Conservation (phyloP, 768 basidiomycete species). For the Myochromella boudieri region DNA sequence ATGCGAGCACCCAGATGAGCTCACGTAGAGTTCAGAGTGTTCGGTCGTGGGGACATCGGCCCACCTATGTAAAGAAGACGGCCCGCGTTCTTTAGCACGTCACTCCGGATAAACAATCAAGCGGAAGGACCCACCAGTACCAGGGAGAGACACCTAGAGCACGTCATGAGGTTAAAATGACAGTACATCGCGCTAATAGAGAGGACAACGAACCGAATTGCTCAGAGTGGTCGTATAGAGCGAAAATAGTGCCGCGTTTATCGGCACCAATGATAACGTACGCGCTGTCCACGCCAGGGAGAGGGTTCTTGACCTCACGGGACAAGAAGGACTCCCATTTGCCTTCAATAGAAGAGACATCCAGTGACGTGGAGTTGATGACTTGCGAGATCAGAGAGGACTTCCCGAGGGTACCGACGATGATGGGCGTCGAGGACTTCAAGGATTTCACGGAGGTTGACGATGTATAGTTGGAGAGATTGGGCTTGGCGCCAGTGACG, state of each 20-base stretch:
- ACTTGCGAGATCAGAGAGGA: slow-evolving; percentile 52
- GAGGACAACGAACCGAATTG: slow-evolving; percentile 50
- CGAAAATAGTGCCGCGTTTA: slow-evolving; percentile 68
- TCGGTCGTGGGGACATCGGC: slow-evolving; percentile 69
- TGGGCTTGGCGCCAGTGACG: slow-evolving; percentile 55
- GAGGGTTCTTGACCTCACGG: slow-evolving; percentile 50
- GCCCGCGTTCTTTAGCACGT: not conserved
- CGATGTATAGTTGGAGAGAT: slow-evolving; percentile 51
- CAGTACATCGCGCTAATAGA: not conserved
- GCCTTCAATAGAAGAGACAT: slow-evolving; percentile 57
- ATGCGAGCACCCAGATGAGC: slow-evolving; percentile 47
- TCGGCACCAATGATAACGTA: slow-evolving; percentile 72
- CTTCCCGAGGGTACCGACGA: slow-evolving; percentile 65
- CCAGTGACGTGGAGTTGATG: slow-evolving; percentile 50
- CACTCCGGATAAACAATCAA: slow-evolving; percentile 1
- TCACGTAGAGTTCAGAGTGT: slow-evolving; percentile 48
- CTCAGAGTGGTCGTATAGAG: slow-evolving; percentile 66
- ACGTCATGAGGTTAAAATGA: slow-evolving; percentile 1
- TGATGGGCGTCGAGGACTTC: slow-evolving; percentile 44
- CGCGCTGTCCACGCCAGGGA: slow-evolving; percentile 57
- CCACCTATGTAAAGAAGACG: slow-evolving; percentile 48
- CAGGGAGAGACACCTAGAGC: slow-evolving; percentile 64
- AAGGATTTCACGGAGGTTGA: slow-evolving; percentile 27
- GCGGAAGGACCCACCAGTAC: slow-evolving; percentile 47
- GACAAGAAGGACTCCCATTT: slow-evolving; percentile 68